Base-by-base conservation (phyloP, 345 rosid genomes). In the Eucalyptus tenuipes region DNA sequence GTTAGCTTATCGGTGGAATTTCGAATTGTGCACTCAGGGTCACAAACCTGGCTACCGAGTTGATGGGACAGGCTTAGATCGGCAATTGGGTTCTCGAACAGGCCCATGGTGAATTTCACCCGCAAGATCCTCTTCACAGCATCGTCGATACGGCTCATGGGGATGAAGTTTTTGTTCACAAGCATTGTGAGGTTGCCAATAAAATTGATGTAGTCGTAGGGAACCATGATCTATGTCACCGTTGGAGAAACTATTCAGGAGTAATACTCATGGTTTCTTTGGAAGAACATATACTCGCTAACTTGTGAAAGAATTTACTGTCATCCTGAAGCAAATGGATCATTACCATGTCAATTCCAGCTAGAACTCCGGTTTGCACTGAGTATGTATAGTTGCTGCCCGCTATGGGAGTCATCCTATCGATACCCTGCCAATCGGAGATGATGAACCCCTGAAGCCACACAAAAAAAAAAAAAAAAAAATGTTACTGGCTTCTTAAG, bases 321-420 rank as follows among this genome's bases (percentile, higher is more conserved):
- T 64, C 57, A 10, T 25, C 11, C 18, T 22, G 42, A 49, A 20
- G n/a, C 14, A 16, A 48, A 49, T 18, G 16, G 33, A 13, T 53
- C 79, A 91, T 90, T 45, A 94, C 99, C 99, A 97, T 95, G 91
- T 97, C 98, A 59, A 97, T 88, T 48, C 99, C 98, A 53, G 99
- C 96, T 86, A 88, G 68, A 66, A 95, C 85, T 53, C 93, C 93
- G 3, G 91, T 89, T 42, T 88, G 53, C 86, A 97, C 88, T 7
- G 97, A 95, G 90, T 93, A 94, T 22, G 98, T 89, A 90, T 95
- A 97, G 88, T 96, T 96, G 18, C 95, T 90, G 88, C 93, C 95
- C 2, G 93, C 33, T 4, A 98, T 95, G 57, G 91, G 64, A 4
- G 94, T 95, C 88, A 96, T 97, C 93, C 90, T 92, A 85, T 97